Conservation (phyloP, 2,329 filamentous ascomycete genomes). For the Venturia pyrina region DNA sequence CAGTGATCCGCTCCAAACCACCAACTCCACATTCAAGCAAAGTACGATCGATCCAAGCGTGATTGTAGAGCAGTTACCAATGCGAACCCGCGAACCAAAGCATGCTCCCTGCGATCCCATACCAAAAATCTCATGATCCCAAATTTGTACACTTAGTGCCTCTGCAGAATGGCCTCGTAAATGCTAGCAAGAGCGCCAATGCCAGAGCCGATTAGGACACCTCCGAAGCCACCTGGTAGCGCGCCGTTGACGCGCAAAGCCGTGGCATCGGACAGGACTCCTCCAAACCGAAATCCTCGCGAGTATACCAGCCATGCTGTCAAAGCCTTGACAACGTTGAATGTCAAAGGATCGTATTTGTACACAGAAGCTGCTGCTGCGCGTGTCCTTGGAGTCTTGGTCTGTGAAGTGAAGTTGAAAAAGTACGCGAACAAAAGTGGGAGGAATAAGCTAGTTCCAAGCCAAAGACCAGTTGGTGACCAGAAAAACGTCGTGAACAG, state of each 20-base stretch:
- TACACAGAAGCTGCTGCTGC: slow-evolving; percentile 34
- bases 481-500: slow-evolving; percentile 72
- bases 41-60: neutral
- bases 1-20: neutral
- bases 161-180: slow-evolving; percentile 69
- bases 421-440: slow-evolving; percentile 74
- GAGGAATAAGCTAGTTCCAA: slow-evolving; percentile 57
- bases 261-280: slow-evolving; percentile 49
- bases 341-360: slow-evolving; percentile 73
- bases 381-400: slow-evolving; percentile 16
- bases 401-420: slow-evolving; percentile 66
- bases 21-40: neutral
- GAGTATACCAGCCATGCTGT: slow-evolving; percentile 72
- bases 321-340: slow-evolving; percentile 80
- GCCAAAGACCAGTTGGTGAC: slow-evolving; percentile 70
- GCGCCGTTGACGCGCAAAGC: slow-evolving; percentile 55
- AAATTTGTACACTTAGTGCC: neutral
- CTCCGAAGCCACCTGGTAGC: slow-evolving; percentile 62
- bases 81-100: neutral
- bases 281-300: slow-evolving; percentile 52
- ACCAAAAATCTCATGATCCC: neutral
- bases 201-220: slow-evolving; percentile 56
- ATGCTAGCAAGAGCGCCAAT: slow-evolving; percentile 60
- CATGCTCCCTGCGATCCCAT: neutral
- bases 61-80: neutral